Base-by-base conservation (phyloP, 495 filamentous ascomycete species). In the Aspergillus egyptiacus region DNA sequence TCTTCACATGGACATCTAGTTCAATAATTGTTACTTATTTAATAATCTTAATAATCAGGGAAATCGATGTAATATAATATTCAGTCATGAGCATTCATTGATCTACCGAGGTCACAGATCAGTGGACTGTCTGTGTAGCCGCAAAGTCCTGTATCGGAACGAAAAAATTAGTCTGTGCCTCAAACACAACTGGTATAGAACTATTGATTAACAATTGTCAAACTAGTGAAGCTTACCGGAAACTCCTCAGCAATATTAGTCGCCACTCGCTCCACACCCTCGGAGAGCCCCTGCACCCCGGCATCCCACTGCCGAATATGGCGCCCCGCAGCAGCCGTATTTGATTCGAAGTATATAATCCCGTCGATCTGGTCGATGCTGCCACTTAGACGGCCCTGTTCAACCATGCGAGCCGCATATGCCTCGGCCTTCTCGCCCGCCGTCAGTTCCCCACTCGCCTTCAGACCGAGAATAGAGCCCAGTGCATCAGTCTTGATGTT, bases 291-390 rank as follows among this genome's bases (percentile, higher is more conserved):
- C 60, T 89, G 83, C 8, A 97, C 89, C 51, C 89, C 93, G 15
- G 76, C 72, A 70, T 97, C 93, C 90, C 91, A 97, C 56, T 83
- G 81, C 27, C 86, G 78, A 56, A 95, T 75, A 66, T 86, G 85
- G 62, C 68, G 77, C 17, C 46, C 64, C 47, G 79, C 82, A n/a
- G 81, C 81, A 48, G 83, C 80, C 14, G 75, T 72, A 30, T 76
- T 79, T 2, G 60, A 56, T 48, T 89, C 84, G 59, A 98, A 98
- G 59, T 79, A 87, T 33, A 98, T 93, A 8, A 91, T 65, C 11
- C 86, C 74, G 51, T 90, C 87, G 60, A 98, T 94, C 72, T 97
- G 93, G 67, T 98, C 94, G 59, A 98, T 96, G 39, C 81, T 81
- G 7, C 93, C 93, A 2, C 78, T 77, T 50, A 98, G 67, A 19